These are phyloP conservation scores for Barbatosphaeria neglecta DNA, from an alignment of 495 filamentous ascomycete species.

Conservation along the genomic window DNA sequence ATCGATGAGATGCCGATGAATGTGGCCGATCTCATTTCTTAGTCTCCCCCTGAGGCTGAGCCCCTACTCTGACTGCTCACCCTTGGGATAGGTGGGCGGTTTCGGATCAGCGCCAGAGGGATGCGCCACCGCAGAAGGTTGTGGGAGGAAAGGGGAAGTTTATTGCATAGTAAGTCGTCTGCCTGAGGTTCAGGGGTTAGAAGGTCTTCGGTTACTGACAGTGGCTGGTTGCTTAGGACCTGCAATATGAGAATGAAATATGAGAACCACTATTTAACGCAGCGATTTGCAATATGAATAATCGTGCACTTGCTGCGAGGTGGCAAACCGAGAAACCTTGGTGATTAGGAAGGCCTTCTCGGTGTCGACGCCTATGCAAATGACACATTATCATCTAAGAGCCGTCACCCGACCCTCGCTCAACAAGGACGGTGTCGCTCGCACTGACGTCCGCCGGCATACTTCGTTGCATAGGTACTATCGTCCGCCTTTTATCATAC, in stretches of 20 bases:
- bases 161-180: not conserved
- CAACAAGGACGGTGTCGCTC: too few relatives aligned
- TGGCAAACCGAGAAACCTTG: too few relatives aligned
- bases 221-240: not conserved
- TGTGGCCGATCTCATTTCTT: constrained; percentile 57
- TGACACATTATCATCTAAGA: too few relatives aligned
- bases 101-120: not conserved
- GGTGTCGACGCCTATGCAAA: too few relatives aligned
- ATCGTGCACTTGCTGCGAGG: too few relatives aligned
- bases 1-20: constrained; percentile 87
- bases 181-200: not conserved
- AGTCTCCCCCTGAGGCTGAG: constrained; percentile 2
- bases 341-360: too few relatives aligned
- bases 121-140: not conserved
- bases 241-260: not conserved
- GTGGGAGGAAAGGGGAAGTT: constrained; percentile 4
- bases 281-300: too few relatives aligned
- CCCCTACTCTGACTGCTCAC: not conserved
- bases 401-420: too few relatives aligned
- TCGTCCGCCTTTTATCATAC: not conserved
- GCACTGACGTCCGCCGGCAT: too few relatives aligned
- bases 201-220: not conserved
- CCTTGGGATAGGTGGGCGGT: not conserved
- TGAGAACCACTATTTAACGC: not conserved
- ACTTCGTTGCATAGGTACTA: too few relatives aligned